phyloP scores from a whole-genome alignment of 805 yeast species.

The Cyberlindnera euphorbiae region DNA sequence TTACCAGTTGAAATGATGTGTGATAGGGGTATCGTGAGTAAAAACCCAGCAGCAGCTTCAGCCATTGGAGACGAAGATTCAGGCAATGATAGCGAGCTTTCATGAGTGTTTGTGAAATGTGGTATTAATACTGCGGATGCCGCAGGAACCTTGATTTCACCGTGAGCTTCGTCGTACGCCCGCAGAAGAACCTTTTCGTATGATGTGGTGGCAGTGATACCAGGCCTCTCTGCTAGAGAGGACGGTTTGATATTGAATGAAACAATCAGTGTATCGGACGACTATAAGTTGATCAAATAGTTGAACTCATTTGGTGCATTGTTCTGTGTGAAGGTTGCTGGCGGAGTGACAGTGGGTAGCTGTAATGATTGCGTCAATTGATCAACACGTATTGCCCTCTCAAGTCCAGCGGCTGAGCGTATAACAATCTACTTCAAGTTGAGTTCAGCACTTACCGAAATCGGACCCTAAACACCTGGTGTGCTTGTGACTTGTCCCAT shows the following conservation, averaged over 20 bases:
- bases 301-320: conserved; percentile 4
- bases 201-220: not conserved
- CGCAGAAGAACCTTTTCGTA: conserved; percentile 1
- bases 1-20: conserved; percentile 3
- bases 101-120: too few relatives aligned
- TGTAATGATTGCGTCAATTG: not conserved
- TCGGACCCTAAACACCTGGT: too few relatives aligned
- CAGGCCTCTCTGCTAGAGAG: not conserved
- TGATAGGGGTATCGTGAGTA: not conserved
- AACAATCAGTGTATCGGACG: conserved; percentile 7
- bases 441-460: too few relatives aligned
- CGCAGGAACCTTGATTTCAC: not conserved
- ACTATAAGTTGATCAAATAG: conserved; percentile 7
- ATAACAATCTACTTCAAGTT: too few relatives aligned
- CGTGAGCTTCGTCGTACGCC: conserved; percentile 7
- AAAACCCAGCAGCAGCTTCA: conserved; percentile 4
- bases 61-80: too few relatives aligned
- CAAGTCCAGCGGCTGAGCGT: not conserved
- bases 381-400: conserved; percentile 4
- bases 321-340: conserved; percentile 12
- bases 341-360: conserved; percentile 7
- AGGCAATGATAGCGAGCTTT: too few relatives aligned
- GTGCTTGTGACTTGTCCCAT: too few relatives aligned
- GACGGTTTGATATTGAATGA: conserved; percentile 3
- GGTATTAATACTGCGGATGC: too few relatives aligned